Conservation (phyloP, 2,329 filamentous ascomycete species). For the Ploettnerulaceae sp. region DNA sequence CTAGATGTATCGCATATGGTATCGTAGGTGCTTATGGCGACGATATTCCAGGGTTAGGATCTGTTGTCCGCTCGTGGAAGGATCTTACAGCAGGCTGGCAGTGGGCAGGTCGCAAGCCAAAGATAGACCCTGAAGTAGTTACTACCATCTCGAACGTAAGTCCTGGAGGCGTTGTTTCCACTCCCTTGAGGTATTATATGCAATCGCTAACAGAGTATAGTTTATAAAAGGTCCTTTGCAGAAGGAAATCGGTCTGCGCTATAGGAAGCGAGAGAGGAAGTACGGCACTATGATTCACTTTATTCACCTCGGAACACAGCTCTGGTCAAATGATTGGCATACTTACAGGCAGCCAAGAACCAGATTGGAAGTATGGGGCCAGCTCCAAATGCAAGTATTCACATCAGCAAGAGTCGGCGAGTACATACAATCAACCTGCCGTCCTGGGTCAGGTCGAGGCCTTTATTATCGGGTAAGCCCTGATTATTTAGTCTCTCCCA, state of each 20-base stretch:
- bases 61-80: constrained; percentile 2
- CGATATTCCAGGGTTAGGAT: neutral
- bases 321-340: constrained; percentile 12
- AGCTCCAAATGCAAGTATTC: constrained; percentile 9
- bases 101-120: constrained; percentile 2
- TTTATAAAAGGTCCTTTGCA: constrained; percentile 14
- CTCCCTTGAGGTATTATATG: constrained; percentile 2
- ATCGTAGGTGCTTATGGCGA: constrained; percentile 9
- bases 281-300: constrained; percentile 12
- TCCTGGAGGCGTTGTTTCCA: constrained; percentile 2
- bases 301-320: constrained; percentile 11
- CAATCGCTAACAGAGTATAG: constrained; percentile 13
- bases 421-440: constrained; percentile 12
- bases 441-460: constrained; percentile 6
- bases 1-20: constrained; percentile 5
- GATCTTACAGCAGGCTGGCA: neutral
- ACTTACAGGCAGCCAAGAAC: constrained; percentile 8
- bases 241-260: constrained; percentile 5
- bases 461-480: constrained; percentile 13
- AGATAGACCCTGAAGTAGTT: constrained; percentile 7
- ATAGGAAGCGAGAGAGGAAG: constrained; percentile 12
- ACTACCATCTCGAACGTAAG: constrained; percentile 6
- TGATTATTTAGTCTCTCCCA: constrained; percentile 5
- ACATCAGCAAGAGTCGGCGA: constrained; percentile 9
- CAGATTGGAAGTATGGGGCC: constrained; percentile 10